A percentile compares a stretch with the other conserved stretches of the same genome.
Evolutionary conservation across 1,284 basidiomycete species (phyloP).

Genomic region (Leccinum subrobustum): DNA sequence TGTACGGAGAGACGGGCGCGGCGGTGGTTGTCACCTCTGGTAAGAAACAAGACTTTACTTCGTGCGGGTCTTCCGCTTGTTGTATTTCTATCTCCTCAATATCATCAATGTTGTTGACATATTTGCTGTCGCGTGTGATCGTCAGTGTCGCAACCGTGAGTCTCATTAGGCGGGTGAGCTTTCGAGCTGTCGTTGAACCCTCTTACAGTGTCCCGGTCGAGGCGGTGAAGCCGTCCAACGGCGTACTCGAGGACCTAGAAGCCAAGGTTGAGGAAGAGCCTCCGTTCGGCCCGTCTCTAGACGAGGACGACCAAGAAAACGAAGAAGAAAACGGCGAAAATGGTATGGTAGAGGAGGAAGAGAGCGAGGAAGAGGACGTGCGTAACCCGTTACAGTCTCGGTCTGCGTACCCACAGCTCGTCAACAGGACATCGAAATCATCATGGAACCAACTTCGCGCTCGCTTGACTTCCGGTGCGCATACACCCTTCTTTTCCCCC

Average conservation of each 20-base stretch:
- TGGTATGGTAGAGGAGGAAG: conserved; percentile 33
- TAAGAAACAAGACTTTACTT: conserved; percentile 37
- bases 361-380: conserved; percentile 45
- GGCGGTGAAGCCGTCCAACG: conserved; percentile 42
- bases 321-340: conserved; percentile 31
- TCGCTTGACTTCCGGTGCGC: conserved; percentile 72
- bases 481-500: conserved; percentile 1
- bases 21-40: conserved; percentile 41
- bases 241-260: conserved; percentile 47
- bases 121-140: conserved; percentile 36
- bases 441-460: conserved; percentile 68
- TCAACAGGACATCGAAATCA: conserved; percentile 72
- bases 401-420: conserved; percentile 7
- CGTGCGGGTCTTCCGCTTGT: conserved; percentile 24
- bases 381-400: conserved; percentile 6
- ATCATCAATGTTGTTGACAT: conserved; percentile 38
- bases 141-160: conserved; percentile 59
- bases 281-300: conserved; percentile 28
- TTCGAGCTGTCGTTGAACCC: conserved; percentile 19
- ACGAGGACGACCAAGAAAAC: conserved; percentile 31
- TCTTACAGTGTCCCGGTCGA: conserved; percentile 47
- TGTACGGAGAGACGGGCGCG: conserved; percentile 59
- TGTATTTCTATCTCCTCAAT: conserved; percentile 39
- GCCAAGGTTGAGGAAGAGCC: conserved; percentile 40
- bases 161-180: conserved; percentile 26